phyloP scores from a whole-genome alignment of 2,329 filamentous ascomycete genomes.

The Exophiala aquamarina region DNA sequence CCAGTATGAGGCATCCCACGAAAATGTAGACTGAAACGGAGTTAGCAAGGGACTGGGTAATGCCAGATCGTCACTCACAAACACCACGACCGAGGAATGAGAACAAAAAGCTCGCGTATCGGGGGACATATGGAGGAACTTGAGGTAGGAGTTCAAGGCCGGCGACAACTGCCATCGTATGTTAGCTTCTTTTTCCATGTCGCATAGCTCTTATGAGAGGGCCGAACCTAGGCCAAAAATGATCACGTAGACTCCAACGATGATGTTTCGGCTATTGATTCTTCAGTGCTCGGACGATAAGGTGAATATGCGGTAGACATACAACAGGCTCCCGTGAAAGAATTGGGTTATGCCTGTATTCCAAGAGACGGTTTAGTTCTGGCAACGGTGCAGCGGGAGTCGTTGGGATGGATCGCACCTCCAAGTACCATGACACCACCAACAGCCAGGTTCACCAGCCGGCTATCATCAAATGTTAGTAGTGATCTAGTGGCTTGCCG shows the following conservation, averaged over 20 bases:
- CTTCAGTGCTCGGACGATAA: slow-evolving; percentile 14
- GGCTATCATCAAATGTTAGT: slow-evolving; percentile 55
- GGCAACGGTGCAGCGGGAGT: too few species aligned
- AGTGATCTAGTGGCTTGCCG: slow-evolving; percentile 3
- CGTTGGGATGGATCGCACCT: slow-evolving; percentile 49
- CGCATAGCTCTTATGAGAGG: neutral
- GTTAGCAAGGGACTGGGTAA: slow-evolving; percentile 9
- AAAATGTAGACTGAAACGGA: slow-evolving; percentile 82
- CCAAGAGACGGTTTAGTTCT: slow-evolving; percentile 26
- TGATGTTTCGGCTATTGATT: slow-evolving; percentile 62
- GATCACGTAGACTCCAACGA: slow-evolving; percentile 84
- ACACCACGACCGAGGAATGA: slow-evolving; percentile 93
- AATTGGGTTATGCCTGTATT: slow-evolving; percentile 44
- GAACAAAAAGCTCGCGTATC: slow-evolving; percentile 97
- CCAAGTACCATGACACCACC: slow-evolving; percentile 85
- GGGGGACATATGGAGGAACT: slow-evolving; percentile 86
- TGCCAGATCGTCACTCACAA: slow-evolving; percentile 62
- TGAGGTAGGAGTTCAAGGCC: slow-evolving; percentile 78
- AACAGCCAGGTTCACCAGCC: slow-evolving; percentile 88
- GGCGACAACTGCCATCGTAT: slow-evolving; percentile 57
- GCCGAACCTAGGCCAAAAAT: slow-evolving; percentile 79
- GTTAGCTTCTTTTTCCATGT: neutral
- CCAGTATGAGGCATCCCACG: slow-evolving; percentile 80
- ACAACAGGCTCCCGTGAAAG: slow-evolving; percentile 39
- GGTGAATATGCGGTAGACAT: slow-evolving; percentile 13